A percentile compares a stretch with the other conserved stretches of the same genome.
These are phyloP conservation scores for Magnolia sinica DNA, from an alignment of 164 flowering plant species.

Conservation along the genomic window DNA sequence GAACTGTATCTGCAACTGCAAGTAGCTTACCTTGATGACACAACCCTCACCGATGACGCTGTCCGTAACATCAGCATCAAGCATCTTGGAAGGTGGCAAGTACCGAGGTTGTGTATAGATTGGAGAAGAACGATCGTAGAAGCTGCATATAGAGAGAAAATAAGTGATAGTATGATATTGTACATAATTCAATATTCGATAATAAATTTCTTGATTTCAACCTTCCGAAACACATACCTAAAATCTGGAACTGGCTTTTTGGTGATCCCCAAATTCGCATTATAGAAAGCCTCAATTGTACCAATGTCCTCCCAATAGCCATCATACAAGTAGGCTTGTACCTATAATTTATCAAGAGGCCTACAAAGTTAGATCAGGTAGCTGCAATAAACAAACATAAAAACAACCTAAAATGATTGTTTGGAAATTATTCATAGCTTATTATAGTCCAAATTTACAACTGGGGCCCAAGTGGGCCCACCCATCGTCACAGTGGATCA, in stretches of 20 bases:
- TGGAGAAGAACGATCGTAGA: slow-evolving; percentile 94
- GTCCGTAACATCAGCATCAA: slow-evolving; percentile 92
- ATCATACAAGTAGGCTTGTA: slow-evolving; percentile 92
- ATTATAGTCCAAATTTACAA: background rate
- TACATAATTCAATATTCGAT: background rate
- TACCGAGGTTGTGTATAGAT: slow-evolving; percentile 95
- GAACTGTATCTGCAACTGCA: too few species aligned
- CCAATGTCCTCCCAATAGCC: slow-evolving; percentile 99
- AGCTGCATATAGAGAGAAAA: slow-evolving; percentile 41
- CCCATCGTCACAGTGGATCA: background rate
- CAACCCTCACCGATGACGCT: slow-evolving; percentile 95
- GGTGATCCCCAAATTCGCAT: slow-evolving; percentile 91
- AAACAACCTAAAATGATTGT: background rate
- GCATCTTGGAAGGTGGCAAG: slow-evolving; percentile 85
- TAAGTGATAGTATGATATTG: background rate
- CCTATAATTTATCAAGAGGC: slow-evolving; percentile 33
- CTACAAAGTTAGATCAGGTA: background rate
- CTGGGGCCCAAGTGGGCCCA: background rate
- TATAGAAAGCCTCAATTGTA: slow-evolving; percentile 92
- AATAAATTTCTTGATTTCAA: background rate
- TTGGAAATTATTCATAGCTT: background rate
- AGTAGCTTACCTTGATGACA: slow-evolving; percentile 68
- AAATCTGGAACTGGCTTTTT: slow-evolving; percentile 92
- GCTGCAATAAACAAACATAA: background rate
- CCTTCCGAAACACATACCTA: slow-evolving; percentile 38